Conservation (phyloP, 2,329 filamentous ascomycete genomes). For the Arachnopeziza araneosa region DNA sequence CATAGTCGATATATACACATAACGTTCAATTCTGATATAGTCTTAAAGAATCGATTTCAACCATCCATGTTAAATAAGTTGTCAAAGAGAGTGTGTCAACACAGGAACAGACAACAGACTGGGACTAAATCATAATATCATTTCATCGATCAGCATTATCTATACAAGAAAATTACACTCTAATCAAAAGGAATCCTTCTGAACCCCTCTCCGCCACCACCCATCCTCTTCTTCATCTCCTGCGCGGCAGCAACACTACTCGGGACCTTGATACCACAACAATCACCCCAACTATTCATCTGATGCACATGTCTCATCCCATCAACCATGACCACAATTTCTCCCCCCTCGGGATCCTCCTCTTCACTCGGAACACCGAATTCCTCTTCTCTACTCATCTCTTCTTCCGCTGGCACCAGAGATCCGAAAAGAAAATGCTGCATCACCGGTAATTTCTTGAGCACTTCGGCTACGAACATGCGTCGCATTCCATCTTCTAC, state of each 20-base stretch:
- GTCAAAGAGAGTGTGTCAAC: no score
- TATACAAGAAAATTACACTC: neutral
- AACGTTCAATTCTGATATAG: no score
- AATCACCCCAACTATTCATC: constrained; percentile 80
- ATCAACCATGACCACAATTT: constrained; percentile 58
- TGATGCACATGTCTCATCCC: constrained; percentile 68
- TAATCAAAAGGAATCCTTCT: constrained; percentile 80
- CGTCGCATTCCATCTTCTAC: constrained; percentile 92
- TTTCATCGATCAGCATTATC: neutral
- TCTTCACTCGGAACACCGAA: constrained; percentile 42
- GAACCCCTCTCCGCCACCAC: constrained; percentile 50
- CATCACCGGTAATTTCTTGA: constrained; percentile 94
- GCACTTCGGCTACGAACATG: constrained; percentile 92
- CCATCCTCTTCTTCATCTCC: constrained; percentile 73
- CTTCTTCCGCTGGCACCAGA: constrained; percentile 71
- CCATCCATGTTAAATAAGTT: no score
- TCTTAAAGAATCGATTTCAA: no score
- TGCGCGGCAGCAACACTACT: constrained; percentile 87
- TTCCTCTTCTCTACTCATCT: constrained; percentile 67
- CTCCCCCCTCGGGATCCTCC: constrained; percentile 47
- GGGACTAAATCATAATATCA: no score
- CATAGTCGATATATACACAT: no score
- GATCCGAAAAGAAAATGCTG: constrained; percentile 96
- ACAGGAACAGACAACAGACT: no score
- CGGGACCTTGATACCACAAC: constrained; percentile 95